Percentiles rank a stretch among this genome's conserved stretches.
phyloP scores from a whole-genome alignment of 139 green algal species.

The Picochlorum sp. region DNA sequence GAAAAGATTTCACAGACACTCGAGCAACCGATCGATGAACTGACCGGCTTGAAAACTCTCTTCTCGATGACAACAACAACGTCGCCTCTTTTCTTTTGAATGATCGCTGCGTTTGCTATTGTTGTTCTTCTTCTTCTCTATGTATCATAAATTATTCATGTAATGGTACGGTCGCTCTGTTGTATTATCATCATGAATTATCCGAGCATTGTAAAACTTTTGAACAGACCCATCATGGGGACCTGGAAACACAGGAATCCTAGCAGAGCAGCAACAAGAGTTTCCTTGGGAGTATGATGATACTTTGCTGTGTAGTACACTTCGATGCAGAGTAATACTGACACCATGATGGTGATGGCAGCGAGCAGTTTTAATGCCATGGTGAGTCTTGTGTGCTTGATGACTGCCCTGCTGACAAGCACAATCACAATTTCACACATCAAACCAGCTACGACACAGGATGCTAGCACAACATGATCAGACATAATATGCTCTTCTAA shows the following conservation, averaged over 20 bases:
- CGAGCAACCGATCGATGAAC: no score
- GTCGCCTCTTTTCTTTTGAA: background rate
- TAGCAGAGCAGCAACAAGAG: conserved; percentile 12
- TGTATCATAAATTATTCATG: no score
- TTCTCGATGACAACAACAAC: no score
- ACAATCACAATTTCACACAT: conserved; percentile 19
- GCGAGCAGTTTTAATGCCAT: conserved; percentile 5
- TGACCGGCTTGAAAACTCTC: no score
- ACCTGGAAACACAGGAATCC: conserved; percentile 20
- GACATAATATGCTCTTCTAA: conserved; percentile 22
- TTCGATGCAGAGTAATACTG: conserved; percentile 16
- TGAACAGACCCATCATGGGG: conserved; percentile 11
- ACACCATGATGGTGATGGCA: background rate
- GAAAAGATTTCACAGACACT: no score
- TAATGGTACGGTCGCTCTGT: no score
- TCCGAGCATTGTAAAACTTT: no score
- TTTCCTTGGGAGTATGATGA: conserved; percentile 27
- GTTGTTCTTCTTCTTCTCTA: no score
- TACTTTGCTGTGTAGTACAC: conserved; percentile 31
- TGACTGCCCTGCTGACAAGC: conserved; percentile 1
- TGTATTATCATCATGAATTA: no score
- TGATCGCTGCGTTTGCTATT: no score
- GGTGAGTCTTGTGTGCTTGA: background rate
- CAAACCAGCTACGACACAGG: conserved; percentile 12
- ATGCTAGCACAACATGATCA: conserved; percentile 29